Evolutionary conservation across 352 stramenopile species (phyloP).

Genomic region (Pythium graminicola): DNA sequence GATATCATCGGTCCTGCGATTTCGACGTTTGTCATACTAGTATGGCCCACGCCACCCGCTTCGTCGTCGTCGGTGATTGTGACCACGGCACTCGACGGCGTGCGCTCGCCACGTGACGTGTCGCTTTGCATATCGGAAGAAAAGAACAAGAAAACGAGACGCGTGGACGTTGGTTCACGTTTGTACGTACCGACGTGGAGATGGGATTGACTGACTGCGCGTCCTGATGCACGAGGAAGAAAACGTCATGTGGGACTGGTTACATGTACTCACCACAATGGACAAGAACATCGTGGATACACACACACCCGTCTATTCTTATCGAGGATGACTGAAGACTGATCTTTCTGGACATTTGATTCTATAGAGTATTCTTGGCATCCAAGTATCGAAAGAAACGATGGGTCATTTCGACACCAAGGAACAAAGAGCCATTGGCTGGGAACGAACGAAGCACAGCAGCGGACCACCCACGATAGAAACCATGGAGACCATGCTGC

Average conservation of each 20-base stretch:
- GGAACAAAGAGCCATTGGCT: slow-evolving; percentile 83
- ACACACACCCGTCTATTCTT: too few relatives aligned
- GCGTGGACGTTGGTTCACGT: too few relatives aligned
- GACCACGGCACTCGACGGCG: background rate
- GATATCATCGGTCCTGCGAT: background rate
- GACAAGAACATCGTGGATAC: too few relatives aligned
- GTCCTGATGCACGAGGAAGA: background rate
- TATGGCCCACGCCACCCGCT: background rate
- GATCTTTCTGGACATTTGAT: too few relatives aligned
- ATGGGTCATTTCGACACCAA: slow-evolving; percentile 86
- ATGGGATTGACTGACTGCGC: too few relatives aligned
- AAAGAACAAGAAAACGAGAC: slow-evolving; percentile 6
- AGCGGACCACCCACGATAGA: slow-evolving; percentile 84
- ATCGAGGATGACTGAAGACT: background rate
- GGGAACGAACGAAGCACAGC: slow-evolving; percentile 83
- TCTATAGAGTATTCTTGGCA: slow-evolving; percentile 12
- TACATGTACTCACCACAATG: too few relatives aligned
- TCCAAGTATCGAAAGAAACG: slow-evolving; percentile 65
- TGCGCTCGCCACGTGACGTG: background rate
- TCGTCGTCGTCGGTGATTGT: background rate
- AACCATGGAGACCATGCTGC: slow-evolving; percentile 62
- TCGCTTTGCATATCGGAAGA: too few relatives aligned
- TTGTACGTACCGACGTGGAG: background rate
- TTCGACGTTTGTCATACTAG: background rate
- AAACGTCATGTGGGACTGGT: background rate